Base-by-base conservation (phyloP, 2,329 filamentous ascomycete species). In the Fusarium dlaminii region DNA sequence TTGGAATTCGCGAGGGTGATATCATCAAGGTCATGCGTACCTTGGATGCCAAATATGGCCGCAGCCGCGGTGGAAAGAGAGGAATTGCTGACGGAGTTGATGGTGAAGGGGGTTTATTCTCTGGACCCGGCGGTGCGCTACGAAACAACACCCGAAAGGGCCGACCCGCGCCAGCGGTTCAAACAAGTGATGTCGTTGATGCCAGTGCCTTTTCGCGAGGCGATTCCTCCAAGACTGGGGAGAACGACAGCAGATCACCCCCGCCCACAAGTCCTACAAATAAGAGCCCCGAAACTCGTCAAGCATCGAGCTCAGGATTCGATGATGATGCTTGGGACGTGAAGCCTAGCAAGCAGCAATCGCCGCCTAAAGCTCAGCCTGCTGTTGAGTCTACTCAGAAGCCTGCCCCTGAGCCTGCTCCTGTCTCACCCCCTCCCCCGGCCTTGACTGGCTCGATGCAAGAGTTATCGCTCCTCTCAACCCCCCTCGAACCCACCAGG, bases 291-390 rank as follows among this genome's bases (percentile, higher is more conserved):
- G 81, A 79, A 57, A 64, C 75, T 58, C 75, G 73, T 34, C 73
- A 69, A 62, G 45, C 68, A 42, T 32, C 69, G 20, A 75, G 75
- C 34, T 85, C 87, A 67, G 94, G 94, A 6, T 98, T 98, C 79
- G 96, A 99, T 58, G 96, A 98, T 79, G 94, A 98, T 85, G 96
- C 96, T 14, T 99, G 96, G 96, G 94, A 97, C 78, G 92, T 98
- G 56, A 98, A 98, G 84, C 94, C 94, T 24, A 89, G 92, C 20
- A 92, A 91, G 80, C 89, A 91, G 72, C 82, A 77, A 58, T 68
- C 74, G 36, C 66, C 74, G 32, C 56, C 66, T 73, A 81, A 66
- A 70, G 61, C 63, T 43, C 66, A 63, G 24, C 52, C 64, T 24
- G 34, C 67, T 37, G 63, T 30, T 45, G 72, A 73, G 51, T 34